phyloP scores from a whole-genome alignment of 2,329 filamentous ascomycete genomes.

The Massarina eburnea region DNA sequence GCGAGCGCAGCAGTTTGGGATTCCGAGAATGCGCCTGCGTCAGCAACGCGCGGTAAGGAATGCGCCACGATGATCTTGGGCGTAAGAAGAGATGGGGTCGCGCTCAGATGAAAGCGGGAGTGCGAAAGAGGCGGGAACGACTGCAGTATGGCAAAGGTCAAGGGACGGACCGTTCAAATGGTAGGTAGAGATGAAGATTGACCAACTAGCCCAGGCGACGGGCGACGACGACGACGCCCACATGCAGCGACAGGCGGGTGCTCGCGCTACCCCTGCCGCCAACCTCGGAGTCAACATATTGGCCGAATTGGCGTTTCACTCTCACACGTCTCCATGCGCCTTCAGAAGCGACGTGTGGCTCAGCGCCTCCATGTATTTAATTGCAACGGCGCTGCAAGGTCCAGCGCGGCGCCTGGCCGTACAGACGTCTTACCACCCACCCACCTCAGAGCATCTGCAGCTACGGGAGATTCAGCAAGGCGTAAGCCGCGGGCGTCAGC shows the following conservation, averaged over 20 bases:
- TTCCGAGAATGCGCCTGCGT: slow-evolving; percentile 2
- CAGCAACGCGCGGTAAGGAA: not conserved
- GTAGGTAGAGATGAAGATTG: slow-evolving; percentile 1
- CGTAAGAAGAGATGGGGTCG: not conserved
- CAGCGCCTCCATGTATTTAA: not conserved
- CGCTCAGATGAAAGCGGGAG: not conserved
- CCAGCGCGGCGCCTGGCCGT: no score
- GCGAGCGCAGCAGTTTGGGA: not conserved
- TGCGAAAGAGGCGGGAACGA: not conserved
- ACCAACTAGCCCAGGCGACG: not conserved
- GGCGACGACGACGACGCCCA: not conserved
- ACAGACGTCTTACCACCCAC: no score
- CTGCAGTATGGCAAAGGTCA: not conserved
- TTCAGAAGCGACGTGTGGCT: not conserved
- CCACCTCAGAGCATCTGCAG: no score
- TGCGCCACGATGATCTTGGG: no score
- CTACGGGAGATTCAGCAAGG: no score
- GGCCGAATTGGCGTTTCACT: not conserved
- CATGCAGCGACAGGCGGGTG: no score
- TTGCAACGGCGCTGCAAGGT: not conserved
- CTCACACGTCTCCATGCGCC: not conserved
- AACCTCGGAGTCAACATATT: no score
- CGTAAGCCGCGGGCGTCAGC: no score
- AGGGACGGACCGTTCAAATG: not conserved
- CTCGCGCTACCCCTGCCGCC: not conserved